These are phyloP conservation scores for Apiospora saccharicola DNA, from an alignment of 2,329 filamentous ascomycete species.

Conservation along the genomic window DNA sequence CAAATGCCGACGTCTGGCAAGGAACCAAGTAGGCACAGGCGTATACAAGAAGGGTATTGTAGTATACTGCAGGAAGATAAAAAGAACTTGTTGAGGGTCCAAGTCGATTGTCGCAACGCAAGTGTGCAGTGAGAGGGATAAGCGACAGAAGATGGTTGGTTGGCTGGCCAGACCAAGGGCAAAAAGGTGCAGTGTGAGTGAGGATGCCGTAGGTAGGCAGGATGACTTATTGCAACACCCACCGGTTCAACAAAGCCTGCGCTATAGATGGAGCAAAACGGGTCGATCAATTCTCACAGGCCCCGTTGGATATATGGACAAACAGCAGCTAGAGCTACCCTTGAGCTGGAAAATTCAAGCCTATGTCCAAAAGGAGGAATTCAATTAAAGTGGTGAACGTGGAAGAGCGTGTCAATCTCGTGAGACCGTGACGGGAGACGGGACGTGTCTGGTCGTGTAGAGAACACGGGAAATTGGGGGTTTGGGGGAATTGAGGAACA, in stretches of 20 bases:
- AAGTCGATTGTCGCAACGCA: slow-evolving; percentile 6
- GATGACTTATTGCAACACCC: slow-evolving; percentile 2
- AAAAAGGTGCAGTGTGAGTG: slow-evolving; percentile 1
- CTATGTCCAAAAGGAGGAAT: slow-evolving; percentile 31
- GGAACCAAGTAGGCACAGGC: neutral
- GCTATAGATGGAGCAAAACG: neutral
- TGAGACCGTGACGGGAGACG: slow-evolving; percentile 38
- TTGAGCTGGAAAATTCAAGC: slow-evolving; percentile 14
- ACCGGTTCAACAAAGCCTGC: neutral
- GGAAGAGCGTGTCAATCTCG: slow-evolving; percentile 46
- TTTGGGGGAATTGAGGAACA: neutral
- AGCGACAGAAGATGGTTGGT: slow-evolving; percentile 5
- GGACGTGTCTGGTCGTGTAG: slow-evolving; percentile 27
- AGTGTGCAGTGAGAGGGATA: slow-evolving; percentile 9
- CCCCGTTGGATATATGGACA: slow-evolving; percentile 10
- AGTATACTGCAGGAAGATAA: neutral
- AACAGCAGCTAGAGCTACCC: slow-evolving; percentile 14
- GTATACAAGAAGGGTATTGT: slow-evolving; percentile 4
- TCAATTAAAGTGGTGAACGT: slow-evolving; percentile 42
- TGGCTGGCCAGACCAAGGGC: slow-evolving; percentile 3
- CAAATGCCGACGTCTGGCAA: neutral
- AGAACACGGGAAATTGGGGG: slow-evolving; percentile 25
- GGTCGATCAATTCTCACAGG: slow-evolving; percentile 1
- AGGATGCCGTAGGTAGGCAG: neutral
- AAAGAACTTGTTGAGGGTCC: neutral